Evolutionary conservation across 1,284 basidiomycete genomes (phyloP), one percentile per base, ranked within the genome.

Genomic region (Neonothopanus nambi): DNA sequence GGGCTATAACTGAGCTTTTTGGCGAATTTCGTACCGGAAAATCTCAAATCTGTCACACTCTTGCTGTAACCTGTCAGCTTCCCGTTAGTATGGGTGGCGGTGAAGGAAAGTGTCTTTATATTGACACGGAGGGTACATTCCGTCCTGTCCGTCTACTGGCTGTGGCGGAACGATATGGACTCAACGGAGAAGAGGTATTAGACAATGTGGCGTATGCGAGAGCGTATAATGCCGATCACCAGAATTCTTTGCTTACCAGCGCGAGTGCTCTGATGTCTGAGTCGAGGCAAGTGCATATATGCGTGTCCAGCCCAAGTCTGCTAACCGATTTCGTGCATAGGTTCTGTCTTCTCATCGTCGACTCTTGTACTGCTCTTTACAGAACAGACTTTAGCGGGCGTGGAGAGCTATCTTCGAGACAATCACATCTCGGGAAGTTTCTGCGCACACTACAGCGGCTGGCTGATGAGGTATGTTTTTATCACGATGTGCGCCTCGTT

Each of bases 11-110:
- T 0, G 97, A 99, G 71, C 76, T 99, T 21, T 99, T 98, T 73
- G 97, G 97, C 62, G 97, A 99, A 74, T 99, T 98, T 74, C 81
- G 97, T 62, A 99, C 97, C 8, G 97, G 97, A 54, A 99, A 99
- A 74, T 97, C 94, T 35, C 97, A 99, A 67, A 82, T 99, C 48
- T 99, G 97, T 69, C 97, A 99, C 67, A 98, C 96, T 0, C 83
- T 99, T 35, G 95, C 97, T 0, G 97, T 98, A 13, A 98, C 96
- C 5, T 99, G 97, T 68, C 97, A 98, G 77, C 82, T 99, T 7
- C 97, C 97, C 0, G 89, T 96, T 41, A 90, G 86, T 62, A 98
- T 98, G 95, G 97, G 97, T 23, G 97, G 97, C 26, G 97, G 97
- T 5, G 97, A 99, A 71, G 97, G 97, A 46, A 99, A 99, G 74